These are phyloP conservation scores for Aspergillus eucalypticola DNA, from an alignment of 2,329 filamentous ascomycete species.

Conservation along the genomic window DNA sequence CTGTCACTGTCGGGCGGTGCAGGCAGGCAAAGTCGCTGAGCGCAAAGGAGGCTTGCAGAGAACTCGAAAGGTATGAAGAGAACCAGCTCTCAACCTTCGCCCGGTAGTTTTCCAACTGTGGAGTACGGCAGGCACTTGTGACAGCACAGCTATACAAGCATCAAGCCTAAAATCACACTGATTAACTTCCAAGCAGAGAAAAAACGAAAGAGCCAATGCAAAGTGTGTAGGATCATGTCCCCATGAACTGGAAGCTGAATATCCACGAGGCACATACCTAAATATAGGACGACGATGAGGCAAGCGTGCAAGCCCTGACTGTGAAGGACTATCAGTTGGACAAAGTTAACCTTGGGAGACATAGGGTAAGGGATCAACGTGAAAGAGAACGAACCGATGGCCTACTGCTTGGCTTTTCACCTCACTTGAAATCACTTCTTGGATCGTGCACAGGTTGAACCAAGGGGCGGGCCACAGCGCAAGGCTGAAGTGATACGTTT, in stretches of 20 bases:
- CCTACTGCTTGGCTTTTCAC: neutral
- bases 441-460: constrained; percentile 34
- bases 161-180: neutral
- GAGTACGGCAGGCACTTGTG: neutral
- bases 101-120: neutral
- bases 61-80: constrained; percentile 29
- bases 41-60: constrained; percentile 3
- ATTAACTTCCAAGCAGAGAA: neutral
- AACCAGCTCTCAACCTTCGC: constrained; percentile 36
- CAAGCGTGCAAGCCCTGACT: neutral
- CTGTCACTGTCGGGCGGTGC: constrained; percentile 28
- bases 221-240: neutral
- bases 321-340: neutral
- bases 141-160: constrained; percentile 3
- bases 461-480: constrained; percentile 22
- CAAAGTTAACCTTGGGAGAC: neutral
- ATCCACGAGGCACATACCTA: neutral
- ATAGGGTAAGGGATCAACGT: neutral
- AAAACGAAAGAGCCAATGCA: neutral
- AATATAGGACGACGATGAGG: neutral
- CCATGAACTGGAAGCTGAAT: neutral
- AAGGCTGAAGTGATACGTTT: constrained; percentile 24
- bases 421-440: constrained; percentile 18
- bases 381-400: neutral
- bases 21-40: constrained; percentile 24